Conservation (phyloP, 2,329 filamentous ascomycete genomes). For the Metarhizium guizhouense region DNA sequence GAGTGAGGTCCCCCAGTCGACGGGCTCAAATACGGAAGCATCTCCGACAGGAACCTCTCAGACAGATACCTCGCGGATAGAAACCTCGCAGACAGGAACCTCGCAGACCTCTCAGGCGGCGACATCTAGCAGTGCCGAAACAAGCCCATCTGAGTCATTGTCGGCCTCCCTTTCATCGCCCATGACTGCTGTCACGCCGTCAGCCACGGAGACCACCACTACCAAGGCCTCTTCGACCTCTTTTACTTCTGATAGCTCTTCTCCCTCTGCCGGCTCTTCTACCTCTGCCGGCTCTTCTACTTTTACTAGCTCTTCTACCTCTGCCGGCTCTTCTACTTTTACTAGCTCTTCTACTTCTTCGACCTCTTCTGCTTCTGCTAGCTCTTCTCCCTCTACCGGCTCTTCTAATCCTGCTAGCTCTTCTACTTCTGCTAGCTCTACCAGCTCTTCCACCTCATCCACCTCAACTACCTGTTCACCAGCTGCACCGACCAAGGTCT, state of each 20-base stretch:
- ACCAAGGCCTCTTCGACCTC: not conserved
- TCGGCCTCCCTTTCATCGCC: not conserved
- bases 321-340: no score
- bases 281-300: not conserved
- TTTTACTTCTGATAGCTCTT: no score
- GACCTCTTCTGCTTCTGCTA: not conserved
- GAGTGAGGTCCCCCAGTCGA: no score
- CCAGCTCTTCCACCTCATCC: no score
- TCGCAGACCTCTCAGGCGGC: not conserved
- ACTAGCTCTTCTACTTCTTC: not conserved
- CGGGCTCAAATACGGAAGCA: no score
- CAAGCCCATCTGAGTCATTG: not conserved
- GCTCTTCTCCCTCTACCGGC: not conserved
- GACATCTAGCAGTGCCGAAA: not conserved
- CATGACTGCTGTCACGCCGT: not conserved
- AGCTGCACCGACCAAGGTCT: constrained; percentile 1
- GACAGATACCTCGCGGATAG: not conserved
- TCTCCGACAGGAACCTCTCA: not conserved
- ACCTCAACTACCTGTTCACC: not conserved
- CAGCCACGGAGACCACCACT: not conserved
- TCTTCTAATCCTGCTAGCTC: not conserved
- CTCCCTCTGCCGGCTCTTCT: no score
- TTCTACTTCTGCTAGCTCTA: not conserved
- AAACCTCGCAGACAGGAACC: not conserved
- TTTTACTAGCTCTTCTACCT: not conserved